These are phyloP conservation scores for Brasenia schreberi DNA, from an alignment of 164 flowering plant species.

Conservation along the genomic window DNA sequence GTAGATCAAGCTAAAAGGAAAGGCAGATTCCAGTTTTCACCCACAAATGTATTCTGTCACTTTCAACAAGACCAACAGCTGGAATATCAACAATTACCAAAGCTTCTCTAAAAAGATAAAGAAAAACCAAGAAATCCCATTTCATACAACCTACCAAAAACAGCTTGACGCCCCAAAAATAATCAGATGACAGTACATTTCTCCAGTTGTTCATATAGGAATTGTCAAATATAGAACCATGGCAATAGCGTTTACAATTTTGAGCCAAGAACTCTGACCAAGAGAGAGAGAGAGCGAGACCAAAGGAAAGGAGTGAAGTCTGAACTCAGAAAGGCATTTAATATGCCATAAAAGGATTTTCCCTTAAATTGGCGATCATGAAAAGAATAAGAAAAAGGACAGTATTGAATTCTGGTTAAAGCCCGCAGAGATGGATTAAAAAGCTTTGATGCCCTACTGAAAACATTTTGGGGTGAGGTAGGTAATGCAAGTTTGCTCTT, in stretches of 20 bases:
- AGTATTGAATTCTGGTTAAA: not conserved
- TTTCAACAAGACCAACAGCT: not conserved
- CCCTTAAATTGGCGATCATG: not conserved
- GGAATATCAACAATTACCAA: not conserved
- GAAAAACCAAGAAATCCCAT: not conserved
- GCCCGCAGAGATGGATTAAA: not conserved
- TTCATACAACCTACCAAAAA: not conserved
- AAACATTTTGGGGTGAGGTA: not conserved
- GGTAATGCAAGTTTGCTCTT: not conserved
- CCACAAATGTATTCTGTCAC: not conserved
- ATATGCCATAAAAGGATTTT: not conserved
- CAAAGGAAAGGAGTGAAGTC: not conserved
- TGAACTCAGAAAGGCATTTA: not conserved
- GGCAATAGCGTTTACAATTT: too few species aligned
- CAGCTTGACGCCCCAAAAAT: too few species aligned
- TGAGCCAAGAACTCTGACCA: not conserved
- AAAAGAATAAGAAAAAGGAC: not conserved
- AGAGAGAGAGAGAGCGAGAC: not conserved
- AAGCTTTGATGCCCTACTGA: not conserved
- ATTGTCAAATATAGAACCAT: too few species aligned
- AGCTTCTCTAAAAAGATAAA: not conserved
- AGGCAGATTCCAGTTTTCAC: conserved; percentile 58
- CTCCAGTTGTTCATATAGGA: too few species aligned
- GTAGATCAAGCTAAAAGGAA: conserved; percentile 23
- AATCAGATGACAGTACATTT: too few species aligned